phyloP scores from a whole-genome alignment of 371 early-diverging fungal species.

The Cokeromyces recurvatus region DNA sequence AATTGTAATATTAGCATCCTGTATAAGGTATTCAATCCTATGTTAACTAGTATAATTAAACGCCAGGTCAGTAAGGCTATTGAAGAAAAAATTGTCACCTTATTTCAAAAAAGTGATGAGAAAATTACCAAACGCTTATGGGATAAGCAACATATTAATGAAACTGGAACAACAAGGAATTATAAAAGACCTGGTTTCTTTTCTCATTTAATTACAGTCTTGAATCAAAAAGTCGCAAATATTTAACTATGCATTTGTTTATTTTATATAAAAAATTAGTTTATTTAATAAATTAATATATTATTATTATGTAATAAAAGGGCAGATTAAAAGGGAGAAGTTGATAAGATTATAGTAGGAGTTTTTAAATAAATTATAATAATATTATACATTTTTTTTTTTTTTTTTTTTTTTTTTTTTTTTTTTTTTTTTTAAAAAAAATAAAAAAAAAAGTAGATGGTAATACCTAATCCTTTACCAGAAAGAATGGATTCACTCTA shows the following conservation, averaged over 20 bases:
- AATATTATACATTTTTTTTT: no score
- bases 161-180: slow-evolving; percentile 25
- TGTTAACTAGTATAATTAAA: slow-evolving; percentile 42
- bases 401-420: no score
- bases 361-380: no score
- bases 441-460: no score
- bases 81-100: slow-evolving; percentile 36
- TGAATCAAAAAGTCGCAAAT: slow-evolving; percentile 14
- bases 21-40: slow-evolving; percentile 42
- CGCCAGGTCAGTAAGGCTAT: slow-evolving; percentile 45
- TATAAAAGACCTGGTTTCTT: slow-evolving; percentile 23
- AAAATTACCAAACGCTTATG: slow-evolving; percentile 25
- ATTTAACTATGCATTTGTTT: no score
- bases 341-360: no score
- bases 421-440: no score
- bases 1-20: slow-evolving; percentile 20
- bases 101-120: slow-evolving; percentile 31
- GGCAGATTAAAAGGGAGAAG: no score
- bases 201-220: slow-evolving; percentile 13
- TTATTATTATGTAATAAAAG: no score
- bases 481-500: slow-evolving; percentile 11
- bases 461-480: no score
- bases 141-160: neutral
- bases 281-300: no score
- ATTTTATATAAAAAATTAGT: no score